Base-by-base conservation (phyloP, 495 filamentous ascomycete genomes). In the Penicillium argentinense region DNA sequence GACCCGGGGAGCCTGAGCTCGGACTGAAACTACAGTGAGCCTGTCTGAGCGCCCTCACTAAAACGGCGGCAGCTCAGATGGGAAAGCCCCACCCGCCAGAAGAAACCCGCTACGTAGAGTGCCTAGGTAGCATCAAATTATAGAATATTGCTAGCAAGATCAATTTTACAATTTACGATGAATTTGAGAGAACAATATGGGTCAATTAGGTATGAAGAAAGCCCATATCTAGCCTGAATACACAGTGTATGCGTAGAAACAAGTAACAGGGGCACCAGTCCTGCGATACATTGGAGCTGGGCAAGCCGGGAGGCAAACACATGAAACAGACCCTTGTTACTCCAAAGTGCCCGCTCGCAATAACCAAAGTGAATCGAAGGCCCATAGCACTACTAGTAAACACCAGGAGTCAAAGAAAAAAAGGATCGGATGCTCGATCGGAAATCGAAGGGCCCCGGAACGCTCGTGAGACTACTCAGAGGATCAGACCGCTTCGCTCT, bases 321-420 rank as follows among this genome's bases (percentile, higher is more conserved):
- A 42, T 40, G 44, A 48, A 53, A 30, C 48, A 23, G 54, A 50
- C 41, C 55, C 53, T 37, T 28, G 63, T 59, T 60, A 67, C 64
- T 61, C 64, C 60, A 57, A 57, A 70, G n/a, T 69, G 62, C 68
- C 67, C 64, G 64, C 66, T 69, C 59, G 57, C 52, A 42, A 40
- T 53, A 57, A 37, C 5, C 18, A 55, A 45, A 55, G 47, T 56
- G 42, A 53, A 64, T 57, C 39, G 33, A 66, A 67, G 69, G 60
- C 57, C 66, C 62, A 59, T 56, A 61, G 49, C 30, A 68, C 66
- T 57, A 64, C 67, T 67, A 36, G 30, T 34, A 39, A 36, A 49
- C 24, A 47, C 57, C 38, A 37, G 49, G 56, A 44, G 40, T 48
- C 22, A 8, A 13, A 45, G 38, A 22, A 37, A 45, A n/a, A 56